A percentile compares a stretch with the other conserved stretches of the same genome.
Evolutionary conservation across 495 filamentous ascomycete species (phyloP).

Genomic region (Penicillium steckii): DNA sequence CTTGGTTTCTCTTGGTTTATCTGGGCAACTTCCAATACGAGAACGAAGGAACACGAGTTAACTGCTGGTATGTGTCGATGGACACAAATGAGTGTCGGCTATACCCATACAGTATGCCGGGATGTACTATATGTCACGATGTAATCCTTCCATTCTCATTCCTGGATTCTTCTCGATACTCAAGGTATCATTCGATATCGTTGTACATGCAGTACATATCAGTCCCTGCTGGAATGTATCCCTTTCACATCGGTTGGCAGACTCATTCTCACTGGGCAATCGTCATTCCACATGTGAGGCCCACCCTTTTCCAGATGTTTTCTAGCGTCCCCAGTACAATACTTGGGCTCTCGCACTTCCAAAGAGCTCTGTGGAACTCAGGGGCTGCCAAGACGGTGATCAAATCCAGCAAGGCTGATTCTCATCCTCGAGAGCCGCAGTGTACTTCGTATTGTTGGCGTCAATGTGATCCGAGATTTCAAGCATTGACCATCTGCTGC

Average conservation of each 20-base stretch:
- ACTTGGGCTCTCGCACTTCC: too few species aligned
- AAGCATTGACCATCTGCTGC: too few species aligned
- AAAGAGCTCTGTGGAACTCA: background rate
- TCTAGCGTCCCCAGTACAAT: too few species aligned
- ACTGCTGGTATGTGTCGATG: too few species aligned
- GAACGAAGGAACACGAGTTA: background rate
- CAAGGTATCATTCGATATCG: background rate
- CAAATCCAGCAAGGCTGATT: background rate
- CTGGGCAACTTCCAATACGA: background rate
- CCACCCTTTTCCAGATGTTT: conserved; percentile 24
- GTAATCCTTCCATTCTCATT: conserved; percentile 16
- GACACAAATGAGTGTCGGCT: too few species aligned
- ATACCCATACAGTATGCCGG: too few species aligned
- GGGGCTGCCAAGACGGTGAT: background rate
- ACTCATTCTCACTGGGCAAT: background rate
- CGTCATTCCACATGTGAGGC: conserved; percentile 19
- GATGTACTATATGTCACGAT: background rate
- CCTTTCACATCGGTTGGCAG: too few species aligned
- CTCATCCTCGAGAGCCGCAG: background rate
- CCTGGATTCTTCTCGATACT: conserved; percentile 7
- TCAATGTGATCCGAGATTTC: too few species aligned
- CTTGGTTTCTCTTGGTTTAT: background rate
- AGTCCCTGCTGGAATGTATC: too few species aligned
- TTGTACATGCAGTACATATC: too few species aligned
- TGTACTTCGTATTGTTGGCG: too few species aligned